Base-by-base conservation (phyloP, 2,329 filamentous ascomycete genomes). In the Myriosclerotinia duriaeana region DNA sequence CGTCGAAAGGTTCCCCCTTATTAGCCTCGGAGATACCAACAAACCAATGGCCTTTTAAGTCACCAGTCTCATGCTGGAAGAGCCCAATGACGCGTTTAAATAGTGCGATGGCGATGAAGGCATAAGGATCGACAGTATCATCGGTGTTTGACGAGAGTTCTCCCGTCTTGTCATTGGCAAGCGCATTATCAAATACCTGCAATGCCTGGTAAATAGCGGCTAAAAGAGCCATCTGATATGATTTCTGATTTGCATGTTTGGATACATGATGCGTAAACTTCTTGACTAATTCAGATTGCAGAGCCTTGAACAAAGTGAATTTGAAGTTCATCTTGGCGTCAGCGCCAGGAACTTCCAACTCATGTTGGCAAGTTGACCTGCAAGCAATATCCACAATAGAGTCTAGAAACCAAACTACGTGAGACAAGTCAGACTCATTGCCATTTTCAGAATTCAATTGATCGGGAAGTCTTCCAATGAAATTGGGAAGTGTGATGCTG, bases 381-480 rank as follows among this genome's bases (percentile, higher is more conserved):
- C 72, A 74, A 8, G 70, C 66, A 53, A 74, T 71, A 30, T 72
- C 53, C 12, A 70, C 64, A 17, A 75, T 42, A 17, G 69, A 64
- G 11, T 74, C 66, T 3, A 75, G 58, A 36, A 67, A 34, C n/a
- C 52, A 54, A n/a, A 71, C 63, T 8, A 70, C 52, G 12, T 36
- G 26, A 5, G 68, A 66, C 1, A 72, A 30, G 22, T 71, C 67
- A 22, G 64, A 46, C 6, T 58, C 55, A 20, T 38, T 42, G 5
- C 64, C 55, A 9, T 56, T 42, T 17, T 61, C 36, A 9, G 42
- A 5, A 5, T 66, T 61, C 1, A 74, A 20, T 7, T 53, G 54
- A 14, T 69, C 60, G 4, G 75, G 74, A 3, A 77, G 65, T 22
- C 64, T 69, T 7, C 66, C 65, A 30, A 73, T 61, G n/a, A 76